A percentile compares a stretch with the other conserved stretches of the same genome.
These are phyloP conservation scores for Coemansia sp. DNA, from an alignment of 192 early-diverging fungal genomes.

Conservation along the genomic window DNA sequence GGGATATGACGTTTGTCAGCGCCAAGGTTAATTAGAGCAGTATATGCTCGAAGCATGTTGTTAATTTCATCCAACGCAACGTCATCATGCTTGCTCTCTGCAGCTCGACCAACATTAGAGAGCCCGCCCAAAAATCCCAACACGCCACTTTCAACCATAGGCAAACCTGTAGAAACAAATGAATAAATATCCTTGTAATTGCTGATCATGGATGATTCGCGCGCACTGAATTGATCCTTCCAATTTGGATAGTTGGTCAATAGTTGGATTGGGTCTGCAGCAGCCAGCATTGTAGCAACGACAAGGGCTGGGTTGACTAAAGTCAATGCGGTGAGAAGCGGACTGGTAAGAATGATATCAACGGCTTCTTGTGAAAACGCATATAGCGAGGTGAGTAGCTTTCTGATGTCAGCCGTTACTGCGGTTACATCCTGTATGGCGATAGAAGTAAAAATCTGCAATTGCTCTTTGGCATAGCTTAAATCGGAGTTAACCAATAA, in stretches of 20 bases:
- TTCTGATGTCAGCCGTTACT: constrained; percentile 11
- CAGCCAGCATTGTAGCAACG: constrained; percentile 3
- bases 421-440: constrained; percentile 14
- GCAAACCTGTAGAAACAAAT: constrained; percentile 34
- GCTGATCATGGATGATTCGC: constrained; percentile 12
- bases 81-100: neutral
- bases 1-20: neutral
- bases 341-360: constrained; percentile 31
- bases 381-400: constrained; percentile 27
- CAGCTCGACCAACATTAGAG: constrained; percentile 9
- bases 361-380: constrained; percentile 31
- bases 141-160: constrained; percentile 20
- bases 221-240: constrained; percentile 28
- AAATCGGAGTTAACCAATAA: constrained; percentile 19
- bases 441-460: constrained; percentile 14
- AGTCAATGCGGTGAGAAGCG: constrained; percentile 20
- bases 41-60: neutral
- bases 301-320: constrained; percentile 26
- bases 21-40: neutral
- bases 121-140: constrained; percentile 23
- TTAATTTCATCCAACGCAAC: neutral
- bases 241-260: constrained; percentile 29
- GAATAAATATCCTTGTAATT: constrained; percentile 32
- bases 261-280: constrained; percentile 28
- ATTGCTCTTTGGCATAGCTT: constrained; percentile 12